Conservation (phyloP, 768 basidiomycete species). For the Mrakia gelida region DNA sequence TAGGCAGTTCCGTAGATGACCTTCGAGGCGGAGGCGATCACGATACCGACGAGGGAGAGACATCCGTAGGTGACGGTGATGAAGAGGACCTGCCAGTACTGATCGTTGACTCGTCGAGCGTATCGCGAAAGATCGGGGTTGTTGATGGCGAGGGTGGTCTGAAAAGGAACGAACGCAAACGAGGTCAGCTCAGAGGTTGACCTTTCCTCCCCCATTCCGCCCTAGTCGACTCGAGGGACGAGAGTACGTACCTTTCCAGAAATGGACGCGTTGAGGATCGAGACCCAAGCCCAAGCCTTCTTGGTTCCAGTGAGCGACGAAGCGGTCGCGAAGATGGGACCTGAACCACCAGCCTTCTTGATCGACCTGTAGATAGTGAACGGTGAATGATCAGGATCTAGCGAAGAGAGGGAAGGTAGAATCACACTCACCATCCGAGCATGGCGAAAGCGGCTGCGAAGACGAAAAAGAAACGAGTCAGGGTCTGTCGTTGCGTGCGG, state of each 20-base stretch:
- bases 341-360: conserved; percentile 6
- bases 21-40: conserved; percentile 7
- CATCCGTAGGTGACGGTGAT: conserved; percentile 5
- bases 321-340: not conserved
- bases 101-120: conserved; percentile 1
- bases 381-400: no score
- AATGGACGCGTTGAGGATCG: not conserved
- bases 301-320: not conserved
- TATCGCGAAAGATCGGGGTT: conserved; percentile 19
- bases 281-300: conserved; percentile 21
- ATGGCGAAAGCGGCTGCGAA: conserved; percentile 10
- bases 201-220: no score
- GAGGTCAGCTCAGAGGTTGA: no score
- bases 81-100: conserved; percentile 12
- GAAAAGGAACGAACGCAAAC: no score
- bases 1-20: conserved; percentile 19
- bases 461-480: not conserved
- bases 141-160: conserved; percentile 21
- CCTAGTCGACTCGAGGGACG: no score
- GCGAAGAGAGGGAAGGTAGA: no score
- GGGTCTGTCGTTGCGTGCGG: not conserved
- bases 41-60: conserved; percentile 18
- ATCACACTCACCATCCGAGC: conserved; percentile 1
- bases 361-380: no score
- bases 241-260: not conserved